Conservation (phyloP, 306 rosid species). For the Trifolium pratense region DNA sequence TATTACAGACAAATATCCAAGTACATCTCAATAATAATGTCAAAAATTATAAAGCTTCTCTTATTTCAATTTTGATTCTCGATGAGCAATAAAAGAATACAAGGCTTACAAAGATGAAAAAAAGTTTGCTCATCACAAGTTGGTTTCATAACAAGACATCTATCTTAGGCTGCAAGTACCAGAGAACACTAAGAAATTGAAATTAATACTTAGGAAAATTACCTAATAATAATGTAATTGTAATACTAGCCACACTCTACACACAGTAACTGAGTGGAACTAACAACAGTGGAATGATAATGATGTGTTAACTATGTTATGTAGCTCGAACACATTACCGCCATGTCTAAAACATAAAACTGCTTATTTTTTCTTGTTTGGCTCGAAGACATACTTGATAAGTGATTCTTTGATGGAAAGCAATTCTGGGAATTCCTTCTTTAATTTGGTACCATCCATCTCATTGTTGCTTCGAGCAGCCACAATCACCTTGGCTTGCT, state of each 20-base stretch:
- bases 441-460: slow-evolving; percentile 80
- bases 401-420: slow-evolving; percentile 82
- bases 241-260: slow-evolving; percentile 34
- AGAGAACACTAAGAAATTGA: slow-evolving; percentile 20
- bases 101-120: slow-evolving; percentile 25
- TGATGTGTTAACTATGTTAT: neutral
- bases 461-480: slow-evolving; percentile 93
- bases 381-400: slow-evolving; percentile 69
- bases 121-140: slow-evolving; percentile 27
- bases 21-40: slow-evolving; percentile 16
- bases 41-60: neutral
- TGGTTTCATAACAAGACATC: slow-evolving; percentile 24
- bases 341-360: slow-evolving; percentile 29
- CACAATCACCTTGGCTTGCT: slow-evolving; percentile 89
- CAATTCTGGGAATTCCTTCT: slow-evolving; percentile 80
- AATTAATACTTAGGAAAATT: slow-evolving; percentile 23
- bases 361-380: slow-evolving; percentile 69
- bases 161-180: slow-evolving; percentile 28
- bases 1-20: slow-evolving; percentile 15
- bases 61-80: slow-evolving; percentile 38
- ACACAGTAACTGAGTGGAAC: slow-evolving; percentile 31
- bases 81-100: slow-evolving; percentile 43
- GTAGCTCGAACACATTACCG: slow-evolving; percentile 4
- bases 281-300: slow-evolving; percentile 20
- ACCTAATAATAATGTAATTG: slow-evolving; percentile 28